A percentile compares a stretch with the other conserved stretches of the same genome.
These are phyloP conservation scores for Mycena sp. DNA, from an alignment of 1,284 basidiomycete species.

Conservation along the genomic window DNA sequence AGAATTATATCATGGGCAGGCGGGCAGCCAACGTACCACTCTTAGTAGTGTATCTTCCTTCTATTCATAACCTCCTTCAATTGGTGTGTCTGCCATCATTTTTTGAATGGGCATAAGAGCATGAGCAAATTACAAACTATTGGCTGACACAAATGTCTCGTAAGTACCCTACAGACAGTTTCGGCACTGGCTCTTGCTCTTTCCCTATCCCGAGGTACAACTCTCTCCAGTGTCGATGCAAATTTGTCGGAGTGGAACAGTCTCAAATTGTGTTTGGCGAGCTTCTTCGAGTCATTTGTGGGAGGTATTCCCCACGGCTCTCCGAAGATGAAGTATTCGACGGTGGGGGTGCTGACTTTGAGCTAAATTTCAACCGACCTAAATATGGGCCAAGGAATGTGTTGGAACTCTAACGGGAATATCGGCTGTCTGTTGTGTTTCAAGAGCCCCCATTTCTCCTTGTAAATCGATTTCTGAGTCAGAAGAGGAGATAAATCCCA, in stretches of 20 bases:
- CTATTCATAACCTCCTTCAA: too few species aligned
- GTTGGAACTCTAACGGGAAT: neutral
- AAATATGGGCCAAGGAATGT: constrained; percentile 1
- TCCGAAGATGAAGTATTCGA: neutral
- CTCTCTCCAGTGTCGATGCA: neutral
- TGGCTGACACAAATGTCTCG: neutral
- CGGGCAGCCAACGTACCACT: too few species aligned
- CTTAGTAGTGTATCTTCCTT: too few species aligned
- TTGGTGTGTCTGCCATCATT: too few species aligned
- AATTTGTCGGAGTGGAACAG: neutral
- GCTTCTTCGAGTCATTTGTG: neutral
- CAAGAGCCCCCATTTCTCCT: neutral
- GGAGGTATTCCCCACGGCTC: neutral
- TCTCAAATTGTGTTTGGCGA: neutral
- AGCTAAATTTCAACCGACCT: neutral
- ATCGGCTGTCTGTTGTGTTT: neutral
- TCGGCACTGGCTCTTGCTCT: neutral
- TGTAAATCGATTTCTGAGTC: neutral
- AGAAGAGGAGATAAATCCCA: neutral
- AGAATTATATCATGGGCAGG: too few species aligned
- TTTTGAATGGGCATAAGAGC: too few species aligned
- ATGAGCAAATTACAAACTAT: too few species aligned
- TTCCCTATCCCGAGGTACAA: neutral
- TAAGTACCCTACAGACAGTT: neutral
- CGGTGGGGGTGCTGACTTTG: neutral